Evolutionary conservation across 2,329 filamentous ascomycete species (phyloP), one percentile per base, ranked within the genome.

Genomic region (Emergomyces orientalis): DNA sequence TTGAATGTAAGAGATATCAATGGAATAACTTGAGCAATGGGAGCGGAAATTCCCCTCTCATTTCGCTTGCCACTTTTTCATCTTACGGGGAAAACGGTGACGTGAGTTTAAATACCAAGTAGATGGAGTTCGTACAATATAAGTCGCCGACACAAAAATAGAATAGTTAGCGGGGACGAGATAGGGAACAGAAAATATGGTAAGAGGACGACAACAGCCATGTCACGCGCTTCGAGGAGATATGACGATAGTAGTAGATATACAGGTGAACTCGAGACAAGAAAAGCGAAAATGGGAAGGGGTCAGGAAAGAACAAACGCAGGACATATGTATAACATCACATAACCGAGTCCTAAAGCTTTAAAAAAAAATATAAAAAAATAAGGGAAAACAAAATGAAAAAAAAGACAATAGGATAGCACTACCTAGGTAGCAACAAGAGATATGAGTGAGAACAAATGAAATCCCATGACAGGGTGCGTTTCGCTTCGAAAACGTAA

Each of bases 281-380:
- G 72, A 76, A n/a, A 76, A 79, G 59, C 71, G 72, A 3, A 72
- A 74, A 7, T 32, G 13, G 70, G 75, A 49, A 69, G 22, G 60
- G 52, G 37, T 3, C 13, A 47, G 45, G 37, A 39, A 39, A 39
- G 13, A 22, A 47, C 8, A 22, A 27, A 27, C 45, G 45, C 27
- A 5, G 45, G 41, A 22, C 45, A 27, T 49, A 25, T 9, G 14
- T 49, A 25, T 25, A 27, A 22, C 11, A 49, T 49, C 45, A 27
- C 45, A 49, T 47, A 25, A 27, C 45, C 45, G 19, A 25, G 11
- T 22, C 45, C 22, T 7, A 47, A 49, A 49, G 45, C 22, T 49
- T 27, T 13, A 25, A 25, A 49, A 13, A 13, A 49, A 8, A 19
- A 27, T 71, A 76, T n/a, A 76, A 79, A 30, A 17, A 30, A 71